Base-by-base conservation (phyloP, 768 basidiomycete species). In the Collybiopsis luxurians region DNA sequence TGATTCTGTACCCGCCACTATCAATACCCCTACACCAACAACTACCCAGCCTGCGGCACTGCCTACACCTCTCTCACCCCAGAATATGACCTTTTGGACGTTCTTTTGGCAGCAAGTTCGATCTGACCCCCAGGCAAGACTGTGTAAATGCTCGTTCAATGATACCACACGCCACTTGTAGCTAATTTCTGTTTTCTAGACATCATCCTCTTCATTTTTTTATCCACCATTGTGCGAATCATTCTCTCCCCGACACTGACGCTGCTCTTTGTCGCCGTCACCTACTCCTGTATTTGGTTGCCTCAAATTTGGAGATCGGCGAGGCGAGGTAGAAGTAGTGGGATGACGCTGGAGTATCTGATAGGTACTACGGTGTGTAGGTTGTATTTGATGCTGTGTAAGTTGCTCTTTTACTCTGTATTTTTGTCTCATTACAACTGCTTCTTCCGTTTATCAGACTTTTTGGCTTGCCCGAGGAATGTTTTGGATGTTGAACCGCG, bases 221-320 rank as follows among this genome's bases (percentile, higher is more conserved):
- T 94, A 56, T 82, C 87, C 12, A 71, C 90, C 56, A 79, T 94
- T 55, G 82, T 93, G 61, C 85, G 89, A 34, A 79, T 93, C 48
- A 84, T 92, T 52, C 63, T 90, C 63, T 83, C 84, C 21, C 82
- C 88, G 1, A 79, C 81, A 0, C 73, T 91, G 43, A 80, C 86
- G 7, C 75, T 90, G 62, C 60, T 87, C 17, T 84, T 89, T 60
- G 79, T 95, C 31, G 81, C 76, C 10, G 67, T 75, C 26, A 79
- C 91, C 55, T 93, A 95, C 69, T 87, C 87, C 5, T 79, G 79
- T 58, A 86, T 95, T 64, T 97, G 94, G 94, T 62, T 88, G 4
- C 87, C 91, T 3, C 94, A 95, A 70, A 92, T 97, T 47, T 75
- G 87, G 53, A 79, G 94, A 23, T 89, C 92, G 15, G 84, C 79